Conservation (phyloP, 768 basidiomycete genomes). For the Tricholoma matsutake region DNA sequence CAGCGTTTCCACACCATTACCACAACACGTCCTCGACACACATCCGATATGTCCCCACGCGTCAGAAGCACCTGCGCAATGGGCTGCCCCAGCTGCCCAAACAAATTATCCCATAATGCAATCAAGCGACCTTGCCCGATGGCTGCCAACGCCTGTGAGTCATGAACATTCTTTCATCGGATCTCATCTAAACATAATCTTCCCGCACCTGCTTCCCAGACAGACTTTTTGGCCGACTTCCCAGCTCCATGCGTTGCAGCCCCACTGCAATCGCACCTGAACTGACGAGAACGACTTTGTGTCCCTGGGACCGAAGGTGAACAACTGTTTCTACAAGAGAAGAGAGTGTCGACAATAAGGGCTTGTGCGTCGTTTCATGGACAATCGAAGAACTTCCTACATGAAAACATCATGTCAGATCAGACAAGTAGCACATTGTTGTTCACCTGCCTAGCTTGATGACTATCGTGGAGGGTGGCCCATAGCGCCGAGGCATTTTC, state of each 20-base stretch:
- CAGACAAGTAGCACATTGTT: conserved; percentile 5
- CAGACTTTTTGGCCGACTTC: conserved; percentile 76
- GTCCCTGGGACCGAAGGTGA: conserved; percentile 71
- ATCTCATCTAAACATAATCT: background rate
- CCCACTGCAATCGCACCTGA: conserved; percentile 99
- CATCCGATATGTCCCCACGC: conserved; percentile 95
- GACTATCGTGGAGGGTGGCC: conserved; percentile 63
- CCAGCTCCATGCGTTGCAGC: conserved; percentile 84
- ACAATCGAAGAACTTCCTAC: conserved; percentile 95
- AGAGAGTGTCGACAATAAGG: conserved; percentile 87
- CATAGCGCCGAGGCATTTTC: conserved; percentile 21
- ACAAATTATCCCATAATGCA: conserved; percentile 95
- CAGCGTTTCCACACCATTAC: conserved; percentile 13
- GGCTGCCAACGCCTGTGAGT: conserved; percentile 81
- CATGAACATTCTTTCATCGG: conserved; percentile 1
- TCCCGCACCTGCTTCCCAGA: conserved; percentile 83
- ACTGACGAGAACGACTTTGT: conserved; percentile 93
- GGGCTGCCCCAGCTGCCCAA: conserved; percentile 89
- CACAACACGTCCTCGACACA: conserved; percentile 35
- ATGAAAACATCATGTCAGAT: conserved; percentile 12
- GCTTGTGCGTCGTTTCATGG: conserved; percentile 89
- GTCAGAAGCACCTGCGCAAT: conserved; percentile 95
- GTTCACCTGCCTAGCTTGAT: conserved; percentile 72
- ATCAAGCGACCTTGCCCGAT: conserved; percentile 97
- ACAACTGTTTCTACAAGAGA: conserved; percentile 90